These are phyloP conservation scores for Ophiostoma triangulosporum DNA, from an alignment of 2,329 filamentous ascomycete species.

Conservation along the genomic window DNA sequence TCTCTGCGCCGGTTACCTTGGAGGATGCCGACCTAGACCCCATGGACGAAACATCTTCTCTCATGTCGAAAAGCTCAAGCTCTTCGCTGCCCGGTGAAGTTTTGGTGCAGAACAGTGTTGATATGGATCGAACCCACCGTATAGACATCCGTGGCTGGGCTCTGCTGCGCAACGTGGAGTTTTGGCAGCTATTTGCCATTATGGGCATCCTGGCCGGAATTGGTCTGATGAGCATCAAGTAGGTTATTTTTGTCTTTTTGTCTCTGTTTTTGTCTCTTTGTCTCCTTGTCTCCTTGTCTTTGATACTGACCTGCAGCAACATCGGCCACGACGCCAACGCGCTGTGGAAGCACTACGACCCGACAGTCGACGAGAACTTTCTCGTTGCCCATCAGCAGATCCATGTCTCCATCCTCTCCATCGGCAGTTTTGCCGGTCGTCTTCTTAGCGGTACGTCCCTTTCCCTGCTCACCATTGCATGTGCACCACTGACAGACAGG, in stretches of 20 bases:
- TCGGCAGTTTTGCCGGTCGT: slow-evolving; percentile 74
- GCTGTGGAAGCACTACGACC: slow-evolving; percentile 77
- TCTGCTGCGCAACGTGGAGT: slow-evolving; percentile 59
- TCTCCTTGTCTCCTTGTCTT: slow-evolving; percentile 4
- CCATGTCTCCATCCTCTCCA: slow-evolving; percentile 87
- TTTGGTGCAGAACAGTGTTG: slow-evolving; percentile 46
- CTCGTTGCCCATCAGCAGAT: slow-evolving; percentile 73
- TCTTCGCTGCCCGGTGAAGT: slow-evolving; percentile 38
- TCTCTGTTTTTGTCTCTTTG: background rate
- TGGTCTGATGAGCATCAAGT: slow-evolving; percentile 99
- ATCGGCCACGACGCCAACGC: slow-evolving; percentile 84
- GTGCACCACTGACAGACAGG: slow-evolving; percentile 29
- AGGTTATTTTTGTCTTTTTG: slow-evolving; percentile 25
- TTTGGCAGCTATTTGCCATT: slow-evolving; percentile 81
- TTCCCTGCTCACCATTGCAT: background rate
- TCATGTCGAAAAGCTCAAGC: slow-evolving; percentile 51
- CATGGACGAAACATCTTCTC: slow-evolving; percentile 64
- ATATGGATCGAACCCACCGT: slow-evolving; percentile 62
- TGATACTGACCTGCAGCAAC: slow-evolving; percentile 44
- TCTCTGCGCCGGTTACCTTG: background rate
- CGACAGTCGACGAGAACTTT: slow-evolving; percentile 55
- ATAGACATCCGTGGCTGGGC: slow-evolving; percentile 81
- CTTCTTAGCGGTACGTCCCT: slow-evolving; percentile 44
- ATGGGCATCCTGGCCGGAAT: slow-evolving; percentile 88
- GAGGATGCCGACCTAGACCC: slow-evolving; percentile 22